Evolutionary conservation across 495 filamentous ascomycete genomes (phyloP), one percentile per base, ranked within the genome.

Genomic region (Penicillium dipodomyicola): DNA sequence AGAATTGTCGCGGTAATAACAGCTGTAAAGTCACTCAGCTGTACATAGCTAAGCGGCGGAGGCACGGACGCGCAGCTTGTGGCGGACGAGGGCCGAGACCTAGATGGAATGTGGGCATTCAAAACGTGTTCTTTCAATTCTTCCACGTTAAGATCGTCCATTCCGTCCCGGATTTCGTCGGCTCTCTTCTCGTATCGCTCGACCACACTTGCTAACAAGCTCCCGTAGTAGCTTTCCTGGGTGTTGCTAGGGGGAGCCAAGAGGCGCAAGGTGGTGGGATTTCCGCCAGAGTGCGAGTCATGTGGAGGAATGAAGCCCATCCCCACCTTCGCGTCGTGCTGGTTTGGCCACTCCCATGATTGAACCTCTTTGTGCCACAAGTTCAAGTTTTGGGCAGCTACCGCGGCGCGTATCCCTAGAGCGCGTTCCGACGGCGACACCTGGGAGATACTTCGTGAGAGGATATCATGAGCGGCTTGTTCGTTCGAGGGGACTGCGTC

Each of bases 61-160:
- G 77, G 84, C 67, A 74, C 66, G 68, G 82, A 76, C 63, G 70
- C 63, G 54, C 72, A 71, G 61, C 77, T 81, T 68, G 83, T 76
- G 67, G 74, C 72, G 23, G 80, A 82, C 37, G 77, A 77, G 50
- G 79, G 80, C 54, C 80, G 77, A 57, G 82, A 84, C 43, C 77
- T 74, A 32, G 75, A 76, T 57, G 72, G 75, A 67, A 86, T 82
- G 75, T 94, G 87, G 55, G 86, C 88, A 77, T 87, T 85, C 54
- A 96, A 76, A 59, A 97, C 89, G 68, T 92, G 90, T 46, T 80
- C 82, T 74, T 97, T 97, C 63, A 97, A 84, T 62, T 95, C 92
- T 59, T 96, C 92, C 44, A 98, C 80, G 51, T 91, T 84, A 45
- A 98, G 75, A 41, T 82, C 80, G 20, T 93, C 89, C 77, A 97